These are phyloP conservation scores for Onygenales sp. DNA, from an alignment of 2,329 filamentous ascomycete species.

Conservation along the genomic window DNA sequence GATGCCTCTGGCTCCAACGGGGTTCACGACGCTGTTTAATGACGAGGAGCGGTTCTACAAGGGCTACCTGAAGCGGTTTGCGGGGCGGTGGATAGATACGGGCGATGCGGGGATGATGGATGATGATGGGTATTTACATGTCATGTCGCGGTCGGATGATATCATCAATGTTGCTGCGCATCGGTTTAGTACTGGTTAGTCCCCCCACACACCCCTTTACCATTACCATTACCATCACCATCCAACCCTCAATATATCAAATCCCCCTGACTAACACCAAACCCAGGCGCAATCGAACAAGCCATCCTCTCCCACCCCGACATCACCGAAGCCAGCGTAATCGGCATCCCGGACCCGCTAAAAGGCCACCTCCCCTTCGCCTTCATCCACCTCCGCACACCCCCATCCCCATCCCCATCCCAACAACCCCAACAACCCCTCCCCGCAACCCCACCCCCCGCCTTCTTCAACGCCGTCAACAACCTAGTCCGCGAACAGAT, in stretches of 20 bases:
- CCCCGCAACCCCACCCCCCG: slow-evolving; percentile 27
- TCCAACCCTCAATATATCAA: neutral
- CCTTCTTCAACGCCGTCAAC: slow-evolving; percentile 38
- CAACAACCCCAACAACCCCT: slow-evolving; percentile 21
- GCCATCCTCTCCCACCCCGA: slow-evolving; percentile 71
- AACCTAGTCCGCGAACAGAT: slow-evolving; percentile 66
- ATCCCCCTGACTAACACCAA: neutral
- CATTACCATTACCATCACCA: neutral
- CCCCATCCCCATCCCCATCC: slow-evolving; percentile 9
- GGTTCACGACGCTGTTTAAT: slow-evolving; percentile 75
- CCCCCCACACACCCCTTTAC: neutral
- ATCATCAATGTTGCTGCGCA: slow-evolving; percentile 95
- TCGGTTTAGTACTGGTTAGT: slow-evolving; percentile 71
- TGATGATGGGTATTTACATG: slow-evolving; percentile 54
- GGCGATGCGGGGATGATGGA: slow-evolving; percentile 87
- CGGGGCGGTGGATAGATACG: slow-evolving; percentile 78
- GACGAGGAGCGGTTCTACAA: slow-evolving; percentile 80
- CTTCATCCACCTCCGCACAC: slow-evolving; percentile 57
- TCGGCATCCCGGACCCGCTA: slow-evolving; percentile 72
- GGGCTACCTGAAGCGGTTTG: slow-evolving; percentile 73
- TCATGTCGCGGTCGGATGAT: slow-evolving; percentile 64
- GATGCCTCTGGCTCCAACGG: slow-evolving; percentile 74
- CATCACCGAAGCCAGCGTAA: slow-evolving; percentile 76
- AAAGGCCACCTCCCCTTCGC: slow-evolving; percentile 92
- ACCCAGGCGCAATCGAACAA: slow-evolving; percentile 73